Evolutionary conservation across 768 basidiomycete genomes (phyloP).

Genomic region (Calvatia gigantea): DNA sequence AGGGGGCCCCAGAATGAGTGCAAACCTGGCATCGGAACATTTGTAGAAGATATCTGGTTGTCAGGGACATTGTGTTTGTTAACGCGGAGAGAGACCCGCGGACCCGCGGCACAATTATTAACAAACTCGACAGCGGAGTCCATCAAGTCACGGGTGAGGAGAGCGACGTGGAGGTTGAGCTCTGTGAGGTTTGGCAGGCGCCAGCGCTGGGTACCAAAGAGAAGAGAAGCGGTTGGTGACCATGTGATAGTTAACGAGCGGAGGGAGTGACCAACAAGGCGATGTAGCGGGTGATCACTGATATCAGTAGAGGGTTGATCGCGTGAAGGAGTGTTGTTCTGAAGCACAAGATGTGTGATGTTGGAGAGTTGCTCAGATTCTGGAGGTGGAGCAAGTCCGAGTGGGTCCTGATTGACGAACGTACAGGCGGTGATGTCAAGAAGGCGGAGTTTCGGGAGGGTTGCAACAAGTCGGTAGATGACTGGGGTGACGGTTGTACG

Average conservation of each 20-base stretch:
- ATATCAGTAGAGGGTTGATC: conserved; percentile 9
- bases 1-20: conserved; percentile 27
- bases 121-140: conserved; percentile 23
- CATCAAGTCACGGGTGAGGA: conserved; percentile 25
- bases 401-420: conserved; percentile 15
- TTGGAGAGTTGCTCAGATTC: conserved; percentile 2
- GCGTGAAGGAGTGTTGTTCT: conserved; percentile 13
- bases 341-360: conserved; percentile 14
- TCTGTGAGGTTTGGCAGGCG: conserved; percentile 15
- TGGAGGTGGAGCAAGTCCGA: conserved; percentile 3
- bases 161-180: conserved; percentile 20
- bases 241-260: conserved; percentile 15
- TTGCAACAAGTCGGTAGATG: conserved; percentile 21
- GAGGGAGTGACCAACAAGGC: conserved; percentile 13
- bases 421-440: conserved; percentile 21
- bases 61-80: conserved; percentile 25
- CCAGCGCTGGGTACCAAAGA: conserved; percentile 18
- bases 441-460: conserved; percentile 22
- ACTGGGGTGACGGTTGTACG: conserved; percentile 22
- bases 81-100: conserved; percentile 18
- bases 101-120: conserved; percentile 16
- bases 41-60: conserved; percentile 19
- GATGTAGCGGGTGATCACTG: conserved; percentile 17
- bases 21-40: conserved; percentile 20
- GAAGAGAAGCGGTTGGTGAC: conserved; percentile 15